These are phyloP conservation scores for Aegilops longissima DNA, from an alignment of 176 grass and related monocot species.

Conservation along the genomic window DNA sequence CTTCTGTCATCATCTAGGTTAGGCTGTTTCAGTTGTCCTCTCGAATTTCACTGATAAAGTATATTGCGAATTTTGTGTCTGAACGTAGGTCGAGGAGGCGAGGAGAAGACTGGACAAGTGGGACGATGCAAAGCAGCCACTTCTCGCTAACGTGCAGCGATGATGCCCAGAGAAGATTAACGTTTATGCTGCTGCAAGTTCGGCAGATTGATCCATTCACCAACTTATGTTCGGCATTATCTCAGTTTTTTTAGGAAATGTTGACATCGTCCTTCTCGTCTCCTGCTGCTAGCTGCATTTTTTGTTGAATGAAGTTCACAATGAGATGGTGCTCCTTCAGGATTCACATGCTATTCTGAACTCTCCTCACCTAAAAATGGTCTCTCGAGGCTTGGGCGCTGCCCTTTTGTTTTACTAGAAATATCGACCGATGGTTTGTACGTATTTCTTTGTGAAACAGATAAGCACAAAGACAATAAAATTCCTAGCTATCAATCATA, in stretches of 20 bases:
- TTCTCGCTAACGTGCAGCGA: slow-evolving; percentile 45
- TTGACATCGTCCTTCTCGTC: not conserved
- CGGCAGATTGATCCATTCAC: not conserved
- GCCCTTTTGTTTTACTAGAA: not conserved
- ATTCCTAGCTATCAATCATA: too few relatives aligned
- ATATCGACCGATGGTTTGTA: too few relatives aligned
- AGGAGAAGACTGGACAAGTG: slow-evolving; percentile 72
- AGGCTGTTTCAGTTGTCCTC: not conserved
- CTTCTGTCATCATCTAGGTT: not conserved
- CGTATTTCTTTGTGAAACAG: not conserved
- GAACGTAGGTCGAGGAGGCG: slow-evolving; percentile 56
- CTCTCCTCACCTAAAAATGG: not conserved
- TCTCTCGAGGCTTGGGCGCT: not conserved
- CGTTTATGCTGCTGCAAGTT: slow-evolving; percentile 8
- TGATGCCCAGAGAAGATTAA: slow-evolving; percentile 13
- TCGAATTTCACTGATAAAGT: not conserved
- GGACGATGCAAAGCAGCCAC: slow-evolving; percentile 50
- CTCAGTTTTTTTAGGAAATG: not conserved
- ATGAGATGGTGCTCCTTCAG: not conserved
- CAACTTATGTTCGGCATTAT: not conserved
- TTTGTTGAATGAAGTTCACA: not conserved
- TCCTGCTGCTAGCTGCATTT: slow-evolving; percentile 16
- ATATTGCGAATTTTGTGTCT: not conserved
- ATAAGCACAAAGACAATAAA: not conserved
- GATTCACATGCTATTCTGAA: not conserved